These are phyloP conservation scores for Cymbopogon flexuosus DNA, from an alignment of 202 grass and related monocot genomes.

Conservation along the genomic window DNA sequence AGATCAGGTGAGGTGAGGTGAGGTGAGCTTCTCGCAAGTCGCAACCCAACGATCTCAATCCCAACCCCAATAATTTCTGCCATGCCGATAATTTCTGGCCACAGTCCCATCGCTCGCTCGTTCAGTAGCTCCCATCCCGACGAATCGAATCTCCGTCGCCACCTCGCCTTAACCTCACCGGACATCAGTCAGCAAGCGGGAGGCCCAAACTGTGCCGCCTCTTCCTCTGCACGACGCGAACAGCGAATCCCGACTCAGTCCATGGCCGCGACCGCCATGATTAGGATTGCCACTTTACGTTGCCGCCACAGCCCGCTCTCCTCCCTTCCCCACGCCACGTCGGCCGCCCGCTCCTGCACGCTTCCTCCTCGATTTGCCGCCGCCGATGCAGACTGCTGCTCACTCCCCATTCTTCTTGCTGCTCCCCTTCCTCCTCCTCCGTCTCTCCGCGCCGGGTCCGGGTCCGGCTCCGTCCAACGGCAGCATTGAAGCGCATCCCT, in stretches of 20 bases:
- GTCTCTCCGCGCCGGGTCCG: not conserved
- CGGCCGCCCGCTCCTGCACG: not conserved
- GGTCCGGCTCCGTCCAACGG: not conserved
- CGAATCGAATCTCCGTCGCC: not conserved
- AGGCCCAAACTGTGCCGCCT: not conserved
- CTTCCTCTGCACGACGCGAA: not conserved
- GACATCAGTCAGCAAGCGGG: not conserved
- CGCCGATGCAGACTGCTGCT: not conserved
- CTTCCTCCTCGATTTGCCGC: conserved; percentile 18
- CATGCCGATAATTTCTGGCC: not conserved
- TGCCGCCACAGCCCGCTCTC: not conserved
- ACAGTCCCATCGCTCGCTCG: not conserved
- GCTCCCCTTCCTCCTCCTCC: not conserved
- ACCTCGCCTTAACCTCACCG: too few species aligned
- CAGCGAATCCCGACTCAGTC: not conserved
- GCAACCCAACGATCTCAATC: not conserved
- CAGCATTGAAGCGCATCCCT: not conserved
- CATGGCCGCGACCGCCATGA: conserved; percentile 28
- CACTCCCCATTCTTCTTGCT: not conserved
- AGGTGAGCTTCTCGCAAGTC: too few species aligned
- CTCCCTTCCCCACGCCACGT: conserved; percentile 11
- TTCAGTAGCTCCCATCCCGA: not conserved
- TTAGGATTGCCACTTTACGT: conserved; percentile 11
- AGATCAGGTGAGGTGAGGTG: too few species aligned
- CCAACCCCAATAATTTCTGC: not conserved